Evolutionary conservation across 2,329 filamentous ascomycete species (phyloP), one percentile per base, ranked within the genome.

Genomic region (Claviceps maximensis): DNA sequence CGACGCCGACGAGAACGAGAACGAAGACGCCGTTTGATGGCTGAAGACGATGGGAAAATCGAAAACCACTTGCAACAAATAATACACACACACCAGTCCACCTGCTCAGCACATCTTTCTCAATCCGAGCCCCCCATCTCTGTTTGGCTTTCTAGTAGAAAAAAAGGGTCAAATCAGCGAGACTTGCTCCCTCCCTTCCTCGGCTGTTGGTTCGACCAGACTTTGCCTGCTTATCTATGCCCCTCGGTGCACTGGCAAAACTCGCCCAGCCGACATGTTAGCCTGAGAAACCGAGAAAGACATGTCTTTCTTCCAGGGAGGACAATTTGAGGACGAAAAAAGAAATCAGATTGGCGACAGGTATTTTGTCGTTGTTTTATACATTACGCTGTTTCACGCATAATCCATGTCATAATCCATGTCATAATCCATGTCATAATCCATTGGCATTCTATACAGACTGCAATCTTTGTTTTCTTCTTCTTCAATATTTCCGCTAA

Each of bases 1-100:
- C 7, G 31, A 41, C 9, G 54, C 51, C 48, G 66, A 66, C 44
- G 63, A 63, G 49, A 62, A 66, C 44, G 63, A 63, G 49, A 62
- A 67, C 21, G 60, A 67, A n/a, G 56, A 61, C 49, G 60, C 59
- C 38, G 65, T 65, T 42, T 69, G 54, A 63, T 46, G 45, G 49
- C 38, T 40, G 50, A 44, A 17, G 46, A 50, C 45, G 50, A 19
- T 13, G 27, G n/a, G n/a, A n/a, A n/a, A n/a, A 42, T 15, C 21
- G 10, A 33, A 33, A 9, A 10, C 5, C 5, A 33, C 31, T 10
- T 33, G n/a, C n/a, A 33, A 33, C 3, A 33, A 33, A 33, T 9
- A 33, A 33, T 12, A 12, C 31, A 33, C 13, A 33, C 3, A 21
- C n/a, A 21, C 44, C n/a, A 13, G 17, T 21, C 23, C 23, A 21